Conservation (phyloP, 2,329 filamentous ascomycete genomes). For the Epichloe sylvatica region DNA sequence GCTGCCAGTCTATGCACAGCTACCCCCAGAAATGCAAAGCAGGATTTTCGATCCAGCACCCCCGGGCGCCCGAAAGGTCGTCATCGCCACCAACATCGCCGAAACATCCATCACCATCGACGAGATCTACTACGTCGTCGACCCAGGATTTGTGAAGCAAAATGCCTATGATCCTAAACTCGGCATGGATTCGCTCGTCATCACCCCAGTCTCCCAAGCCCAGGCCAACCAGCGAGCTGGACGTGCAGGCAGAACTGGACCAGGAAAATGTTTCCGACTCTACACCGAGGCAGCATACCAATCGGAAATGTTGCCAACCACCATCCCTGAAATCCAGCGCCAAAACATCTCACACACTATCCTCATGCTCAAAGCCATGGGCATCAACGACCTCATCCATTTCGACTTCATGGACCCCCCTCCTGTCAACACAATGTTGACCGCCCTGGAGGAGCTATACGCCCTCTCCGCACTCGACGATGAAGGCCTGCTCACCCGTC, state of each 20-base stretch:
- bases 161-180: slow-evolving; percentile 94
- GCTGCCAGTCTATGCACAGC: slow-evolving; percentile 85
- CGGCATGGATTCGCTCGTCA: slow-evolving; percentile 91
- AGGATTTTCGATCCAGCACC: slow-evolving; percentile 90
- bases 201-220: slow-evolving; percentile 92
- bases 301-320: slow-evolving; percentile 91
- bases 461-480: slow-evolving; percentile 84
- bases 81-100: slow-evolving; percentile 96
- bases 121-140: slow-evolving; percentile 92
- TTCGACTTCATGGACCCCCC: slow-evolving; percentile 99
- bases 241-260: slow-evolving; percentile 83
- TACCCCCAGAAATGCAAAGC: slow-evolving; percentile 88
- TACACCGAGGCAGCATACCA: slow-evolving; percentile 95
- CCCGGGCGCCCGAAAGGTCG: slow-evolving; percentile 76
- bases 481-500: slow-evolving; percentile 79
- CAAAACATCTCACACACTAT: slow-evolving; percentile 90
- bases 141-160: slow-evolving; percentile 95
- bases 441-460: slow-evolving; percentile 88
- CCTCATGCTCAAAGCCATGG: slow-evolving; percentile 97
- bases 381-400: slow-evolving; percentile 91
- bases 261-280: slow-evolving; percentile 87
- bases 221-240: slow-evolving; percentile 91
- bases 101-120: slow-evolving; percentile 98
- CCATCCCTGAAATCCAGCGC: slow-evolving; percentile 90
- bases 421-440: slow-evolving; percentile 94